Percentiles rank a stretch among this genome's conserved stretches.
Evolutionary conservation across 495 filamentous ascomycete species (phyloP).

Genomic region (Neurospora cerealis): DNA sequence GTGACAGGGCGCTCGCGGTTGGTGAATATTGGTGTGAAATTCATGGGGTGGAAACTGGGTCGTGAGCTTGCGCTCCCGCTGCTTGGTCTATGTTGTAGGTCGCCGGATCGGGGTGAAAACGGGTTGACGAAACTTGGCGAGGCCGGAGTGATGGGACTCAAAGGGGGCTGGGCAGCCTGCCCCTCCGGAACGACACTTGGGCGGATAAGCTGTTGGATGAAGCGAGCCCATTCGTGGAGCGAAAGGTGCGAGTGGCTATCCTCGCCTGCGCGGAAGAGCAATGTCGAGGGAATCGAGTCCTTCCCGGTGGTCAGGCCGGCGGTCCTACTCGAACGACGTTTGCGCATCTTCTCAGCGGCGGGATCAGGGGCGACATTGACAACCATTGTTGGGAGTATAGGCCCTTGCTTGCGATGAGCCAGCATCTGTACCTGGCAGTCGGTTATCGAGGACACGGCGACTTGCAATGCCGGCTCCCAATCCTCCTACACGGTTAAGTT

Average conservation of each 20-base stretch:
- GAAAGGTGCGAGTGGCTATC: slow-evolving; percentile 14
- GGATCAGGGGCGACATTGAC: slow-evolving; percentile 43
- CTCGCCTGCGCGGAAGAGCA: slow-evolving; percentile 37
- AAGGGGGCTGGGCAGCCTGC: slow-evolving; percentile 23
- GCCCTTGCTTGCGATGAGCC: slow-evolving; percentile 44
- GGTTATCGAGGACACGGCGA: slow-evolving; percentile 37
- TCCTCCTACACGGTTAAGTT: slow-evolving; percentile 29
- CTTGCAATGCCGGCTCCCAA: slow-evolving; percentile 38
- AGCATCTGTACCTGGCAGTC: slow-evolving; percentile 42
- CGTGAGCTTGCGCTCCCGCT: slow-evolving; percentile 22
- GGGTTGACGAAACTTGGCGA: slow-evolving; percentile 38
- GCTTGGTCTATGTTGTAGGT: slow-evolving; percentile 18
- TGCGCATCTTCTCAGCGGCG: slow-evolving; percentile 40
- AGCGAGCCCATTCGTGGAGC: slow-evolving; percentile 37
- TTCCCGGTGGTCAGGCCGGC: slow-evolving; percentile 35
- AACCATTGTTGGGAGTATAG: slow-evolving; percentile 38
- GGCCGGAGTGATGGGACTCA: slow-evolving; percentile 32
- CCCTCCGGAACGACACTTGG: slow-evolving; percentile 4
- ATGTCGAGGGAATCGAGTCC: slow-evolving; percentile 29
- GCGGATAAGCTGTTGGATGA: slow-evolving; percentile 33
- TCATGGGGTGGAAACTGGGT: slow-evolving; percentile 26
- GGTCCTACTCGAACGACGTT: slow-evolving; percentile 46
- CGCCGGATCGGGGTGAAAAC: slow-evolving; percentile 25
- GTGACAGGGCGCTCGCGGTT: slow-evolving; percentile 32
- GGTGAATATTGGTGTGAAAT: slow-evolving; percentile 21